A percentile compares a stretch with the other conserved stretches of the same genome.
phyloP scores from a whole-genome alignment of 345 rosid species.

The Orychophragmus violaceus region DNA sequence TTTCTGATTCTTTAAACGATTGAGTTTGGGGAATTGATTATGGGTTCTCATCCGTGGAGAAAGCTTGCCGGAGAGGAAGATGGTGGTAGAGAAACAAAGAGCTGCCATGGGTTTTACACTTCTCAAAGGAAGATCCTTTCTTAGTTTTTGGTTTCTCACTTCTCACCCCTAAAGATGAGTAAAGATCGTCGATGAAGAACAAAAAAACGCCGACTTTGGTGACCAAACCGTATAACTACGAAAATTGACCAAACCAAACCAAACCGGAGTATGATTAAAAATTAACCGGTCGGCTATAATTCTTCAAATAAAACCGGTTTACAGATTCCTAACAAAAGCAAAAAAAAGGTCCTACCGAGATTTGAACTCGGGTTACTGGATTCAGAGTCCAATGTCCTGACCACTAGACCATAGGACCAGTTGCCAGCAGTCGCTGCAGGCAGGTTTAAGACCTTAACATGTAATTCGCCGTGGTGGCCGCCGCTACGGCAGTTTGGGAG shows the following conservation, averaged over 20 bases:
- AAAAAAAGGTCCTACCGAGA: slow-evolving; percentile 81
- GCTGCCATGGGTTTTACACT: slow-evolving; percentile 15
- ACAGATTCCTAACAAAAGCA: not conserved
- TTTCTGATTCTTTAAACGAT: slow-evolving; percentile 2
- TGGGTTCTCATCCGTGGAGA: slow-evolving; percentile 5
- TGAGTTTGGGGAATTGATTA: not conserved
- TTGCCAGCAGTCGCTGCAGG: not conserved
- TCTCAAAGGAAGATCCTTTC: not conserved
- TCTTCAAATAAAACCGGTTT: not conserved
- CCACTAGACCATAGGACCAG: slow-evolving; percentile 39
- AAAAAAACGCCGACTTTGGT: not conserved
- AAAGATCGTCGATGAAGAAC: not conserved
- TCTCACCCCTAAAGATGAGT: slow-evolving; percentile 7
- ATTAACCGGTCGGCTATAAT: not conserved
- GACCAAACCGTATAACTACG: not conserved
- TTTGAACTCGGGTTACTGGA: slow-evolving; percentile 98
- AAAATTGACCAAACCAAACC: not conserved
- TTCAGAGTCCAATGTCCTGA: slow-evolving; percentile 97
- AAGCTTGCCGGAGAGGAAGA: not conserved
- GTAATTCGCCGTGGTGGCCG: not conserved
- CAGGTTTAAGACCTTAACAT: not conserved
- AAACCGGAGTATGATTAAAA: not conserved
- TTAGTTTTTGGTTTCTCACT: not conserved
- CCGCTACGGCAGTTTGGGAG: not conserved
- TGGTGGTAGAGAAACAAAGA: not conserved